Evolutionary conservation across 805 yeast genomes (phyloP), one percentile per base, ranked within the genome.

Genomic region (Ogataea ganodermae): DNA sequence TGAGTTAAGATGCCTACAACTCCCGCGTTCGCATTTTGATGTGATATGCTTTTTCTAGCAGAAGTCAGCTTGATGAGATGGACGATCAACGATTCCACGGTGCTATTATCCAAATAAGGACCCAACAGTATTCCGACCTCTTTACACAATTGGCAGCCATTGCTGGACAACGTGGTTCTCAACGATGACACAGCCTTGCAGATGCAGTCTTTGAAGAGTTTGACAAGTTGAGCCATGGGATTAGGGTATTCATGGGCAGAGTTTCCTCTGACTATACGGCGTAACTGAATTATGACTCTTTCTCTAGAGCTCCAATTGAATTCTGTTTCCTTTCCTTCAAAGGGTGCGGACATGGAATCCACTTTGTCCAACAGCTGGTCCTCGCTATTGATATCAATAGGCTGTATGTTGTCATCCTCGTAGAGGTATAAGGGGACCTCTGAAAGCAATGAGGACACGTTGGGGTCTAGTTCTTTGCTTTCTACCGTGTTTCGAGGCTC

Each of bases 241-340:
- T 67, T 67, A 4, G 74, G 67, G 50, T 62, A 68, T 1, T 72
- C 70, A 0, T 43, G 38, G 1, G 69, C 60, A 4, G 61, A 68
- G 57, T 81, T 79, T 3, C 91, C 89, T 37, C 89, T 66, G 3
- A 88, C 52, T 3, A 85, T 66, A 1, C 77, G 71, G 47, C 97
- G 74, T 27, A 89, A 59, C 41, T 73, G 74, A 1, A 76, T 58
- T 2, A 89, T 76, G 42, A 71, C 70, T 44, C 76, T 74, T 57
- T 91, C 96, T 59, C 99, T 75, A 0, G 59, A 56, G 18, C 72
- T 67, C 99, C 99, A 94, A 62, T 94, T 94, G 49, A 76, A 75
- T 60, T 94, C 99, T 0, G 96, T 86, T 63, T 94, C 99, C 58
- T 84, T 73, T 4, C 84, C 86, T 7, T 73, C 77, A 57, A 92